These are phyloP conservation scores for Penicillium angulare DNA, from an alignment of 495 filamentous ascomycete species.

Conservation along the genomic window DNA sequence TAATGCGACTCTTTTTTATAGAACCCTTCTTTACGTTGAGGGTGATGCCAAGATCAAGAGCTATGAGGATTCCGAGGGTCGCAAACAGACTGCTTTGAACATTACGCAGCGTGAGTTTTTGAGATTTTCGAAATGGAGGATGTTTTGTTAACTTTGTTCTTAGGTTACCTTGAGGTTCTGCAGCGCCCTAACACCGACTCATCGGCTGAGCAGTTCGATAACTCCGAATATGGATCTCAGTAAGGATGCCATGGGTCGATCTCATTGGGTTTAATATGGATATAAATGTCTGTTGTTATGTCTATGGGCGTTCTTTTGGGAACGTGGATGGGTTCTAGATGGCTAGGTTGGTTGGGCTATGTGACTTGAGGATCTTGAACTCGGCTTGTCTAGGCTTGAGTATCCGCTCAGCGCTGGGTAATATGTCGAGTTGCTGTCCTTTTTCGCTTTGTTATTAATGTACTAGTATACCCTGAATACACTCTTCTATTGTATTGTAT, in stretches of 20 bases:
- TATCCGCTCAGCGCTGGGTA: background rate
- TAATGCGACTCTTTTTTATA: constrained; percentile 30
- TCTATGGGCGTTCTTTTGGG: constrained; percentile 6
- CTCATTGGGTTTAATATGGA: constrained; percentile 4
- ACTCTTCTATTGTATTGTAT: constrained; percentile 10
- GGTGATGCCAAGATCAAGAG: constrained; percentile 63
- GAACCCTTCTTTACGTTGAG: constrained; percentile 69
- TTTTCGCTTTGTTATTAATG: constrained; percentile 17
- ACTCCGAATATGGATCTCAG: constrained; percentile 10
- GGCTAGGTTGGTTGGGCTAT: background rate
- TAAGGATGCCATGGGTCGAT: no score
- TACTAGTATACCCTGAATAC: constrained; percentile 35
- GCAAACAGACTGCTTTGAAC: constrained; percentile 52
- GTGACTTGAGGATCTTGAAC: background rate
- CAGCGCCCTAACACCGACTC: no score
- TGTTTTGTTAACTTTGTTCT: constrained; percentile 4
- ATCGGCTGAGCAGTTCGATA: constrained; percentile 5
- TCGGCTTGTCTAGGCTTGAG: background rate
- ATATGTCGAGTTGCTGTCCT: background rate
- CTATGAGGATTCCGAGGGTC: constrained; percentile 65
- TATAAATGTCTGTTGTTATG: background rate
- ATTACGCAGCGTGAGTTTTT: constrained; percentile 67
- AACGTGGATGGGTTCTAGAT: background rate
- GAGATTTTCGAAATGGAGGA: background rate
- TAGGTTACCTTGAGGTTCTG: constrained; percentile 60